Conservation (phyloP, 2,329 filamentous ascomycete species). For the Aspergillus flavus region DNA sequence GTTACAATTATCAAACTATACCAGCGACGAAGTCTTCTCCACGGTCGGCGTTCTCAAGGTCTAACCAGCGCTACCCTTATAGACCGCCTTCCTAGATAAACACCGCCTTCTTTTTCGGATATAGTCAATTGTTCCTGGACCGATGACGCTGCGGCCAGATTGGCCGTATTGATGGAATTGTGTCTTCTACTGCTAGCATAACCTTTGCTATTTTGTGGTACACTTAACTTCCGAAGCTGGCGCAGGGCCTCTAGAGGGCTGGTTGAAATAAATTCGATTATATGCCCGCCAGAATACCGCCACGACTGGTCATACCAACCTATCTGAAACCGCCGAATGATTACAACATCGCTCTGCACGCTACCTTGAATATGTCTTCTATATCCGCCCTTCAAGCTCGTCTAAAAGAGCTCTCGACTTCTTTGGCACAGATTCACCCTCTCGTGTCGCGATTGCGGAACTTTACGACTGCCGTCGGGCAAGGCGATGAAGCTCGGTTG, state of each 20-base stretch:
- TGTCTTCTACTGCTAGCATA: neutral
- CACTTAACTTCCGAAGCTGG: neutral
- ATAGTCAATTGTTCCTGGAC: slow-evolving; percentile 7
- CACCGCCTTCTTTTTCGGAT: neutral
- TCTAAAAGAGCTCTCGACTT: slow-evolving; percentile 55
- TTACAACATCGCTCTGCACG: neutral
- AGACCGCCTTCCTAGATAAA: neutral
- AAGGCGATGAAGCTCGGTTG: slow-evolving; percentile 67
- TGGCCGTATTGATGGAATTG: slow-evolving; percentile 7
- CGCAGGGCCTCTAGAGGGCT: neutral
- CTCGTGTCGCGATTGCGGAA: slow-evolving; percentile 61
- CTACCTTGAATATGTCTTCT: slow-evolving; percentile 28
- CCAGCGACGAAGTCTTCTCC: neutral
- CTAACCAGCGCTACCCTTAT: neutral
- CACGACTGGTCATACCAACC: neutral
- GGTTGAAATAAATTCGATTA: neutral
- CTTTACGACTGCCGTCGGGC: slow-evolving; percentile 62
- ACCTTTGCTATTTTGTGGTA: neutral
- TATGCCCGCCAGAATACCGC: neutral
- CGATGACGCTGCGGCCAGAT: slow-evolving; percentile 31
- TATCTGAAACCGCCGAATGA: neutral
- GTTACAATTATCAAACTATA: neutral
- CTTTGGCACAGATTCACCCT: slow-evolving; percentile 55
- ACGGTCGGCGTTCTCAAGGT: neutral
- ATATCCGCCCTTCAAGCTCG: slow-evolving; percentile 48